Evolutionary conservation across 192 early-diverging fungal genomes (phyloP).

Genomic region (Entomortierella lignicola): DNA sequence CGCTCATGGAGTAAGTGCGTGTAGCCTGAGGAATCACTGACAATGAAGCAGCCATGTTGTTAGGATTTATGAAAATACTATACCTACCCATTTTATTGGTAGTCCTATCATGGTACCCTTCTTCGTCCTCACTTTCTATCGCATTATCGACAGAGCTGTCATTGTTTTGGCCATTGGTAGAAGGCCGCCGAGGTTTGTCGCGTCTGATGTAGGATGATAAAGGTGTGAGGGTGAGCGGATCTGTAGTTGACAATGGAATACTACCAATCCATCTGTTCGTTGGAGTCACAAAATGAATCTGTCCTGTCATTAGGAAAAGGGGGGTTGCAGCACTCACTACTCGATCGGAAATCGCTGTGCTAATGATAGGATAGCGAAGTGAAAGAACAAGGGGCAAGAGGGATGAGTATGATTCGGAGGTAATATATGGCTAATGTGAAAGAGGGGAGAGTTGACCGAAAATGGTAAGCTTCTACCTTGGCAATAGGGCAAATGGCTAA

Average conservation of each 20-base stretch:
- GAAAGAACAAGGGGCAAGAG: no score
- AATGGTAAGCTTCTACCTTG: no score
- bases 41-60: no score
- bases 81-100: conserved; percentile 30
- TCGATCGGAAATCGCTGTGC: no score
- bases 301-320: conserved; percentile 3
- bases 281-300: conserved; percentile 50
- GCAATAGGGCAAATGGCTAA: no score
- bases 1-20: neutral
- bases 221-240: conserved; percentile 42
- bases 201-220: conserved; percentile 35
- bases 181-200: neutral
- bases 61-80: no score
- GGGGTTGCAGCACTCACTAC: neutral
- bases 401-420: no score
- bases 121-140: neutral
- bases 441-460: no score
- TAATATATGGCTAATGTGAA: no score
- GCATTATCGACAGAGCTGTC: neutral
- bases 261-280: conserved; percentile 49
- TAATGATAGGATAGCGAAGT: neutral
- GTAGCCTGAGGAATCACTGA: no score
- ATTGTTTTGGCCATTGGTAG: neutral
- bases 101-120: conserved; percentile 14
- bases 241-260: conserved; percentile 33